Evolutionary conservation across 495 filamentous ascomycete species (phyloP).

Genomic region (Aspergillus egyptiacus): DNA sequence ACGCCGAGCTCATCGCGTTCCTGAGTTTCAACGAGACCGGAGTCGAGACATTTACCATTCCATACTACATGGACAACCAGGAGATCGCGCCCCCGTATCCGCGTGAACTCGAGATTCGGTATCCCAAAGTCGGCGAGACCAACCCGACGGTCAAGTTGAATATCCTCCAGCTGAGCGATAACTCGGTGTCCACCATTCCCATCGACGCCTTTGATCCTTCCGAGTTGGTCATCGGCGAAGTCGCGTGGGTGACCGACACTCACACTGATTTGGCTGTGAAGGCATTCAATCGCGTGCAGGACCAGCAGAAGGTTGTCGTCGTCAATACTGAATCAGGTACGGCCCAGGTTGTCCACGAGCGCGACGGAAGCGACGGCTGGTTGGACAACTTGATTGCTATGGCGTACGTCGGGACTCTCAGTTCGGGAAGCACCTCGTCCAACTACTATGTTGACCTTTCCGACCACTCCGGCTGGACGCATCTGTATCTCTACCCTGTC

Average conservation of each 20-base stretch:
- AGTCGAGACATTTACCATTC: slow-evolving; percentile 16
- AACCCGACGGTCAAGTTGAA: slow-evolving; percentile 18
- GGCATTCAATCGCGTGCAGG: slow-evolving; percentile 17
- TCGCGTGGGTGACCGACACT: slow-evolving; percentile 17
- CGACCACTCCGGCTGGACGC: slow-evolving; percentile 17
- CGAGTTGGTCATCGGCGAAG: slow-evolving; percentile 19
- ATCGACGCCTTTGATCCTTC: slow-evolving; percentile 14
- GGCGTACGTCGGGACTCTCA: slow-evolving; percentile 10
- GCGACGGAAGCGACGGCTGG: slow-evolving; percentile 20
- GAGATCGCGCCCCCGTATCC: slow-evolving; percentile 18
- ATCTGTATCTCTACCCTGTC: slow-evolving; percentile 17
- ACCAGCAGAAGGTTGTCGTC: slow-evolving; percentile 16
- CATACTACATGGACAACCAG: slow-evolving; percentile 19
- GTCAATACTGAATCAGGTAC: slow-evolving; percentile 7
- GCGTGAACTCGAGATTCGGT: slow-evolving; percentile 16
- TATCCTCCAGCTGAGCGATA: slow-evolving; percentile 10
- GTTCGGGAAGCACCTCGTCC: slow-evolving; percentile 1
- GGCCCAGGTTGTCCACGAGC: slow-evolving; percentile 9
- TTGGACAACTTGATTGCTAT: slow-evolving; percentile 19
- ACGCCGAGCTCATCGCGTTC: slow-evolving; percentile 16
- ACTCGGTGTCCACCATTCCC: neutral
- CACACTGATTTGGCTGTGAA: slow-evolving; percentile 16
- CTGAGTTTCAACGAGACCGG: slow-evolving; percentile 20
- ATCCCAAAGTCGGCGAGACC: slow-evolving; percentile 18
- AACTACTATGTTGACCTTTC: slow-evolving; percentile 19